Evolutionary conservation across 1,284 basidiomycete species (phyloP).

Genomic region (Grifola frondosa): DNA sequence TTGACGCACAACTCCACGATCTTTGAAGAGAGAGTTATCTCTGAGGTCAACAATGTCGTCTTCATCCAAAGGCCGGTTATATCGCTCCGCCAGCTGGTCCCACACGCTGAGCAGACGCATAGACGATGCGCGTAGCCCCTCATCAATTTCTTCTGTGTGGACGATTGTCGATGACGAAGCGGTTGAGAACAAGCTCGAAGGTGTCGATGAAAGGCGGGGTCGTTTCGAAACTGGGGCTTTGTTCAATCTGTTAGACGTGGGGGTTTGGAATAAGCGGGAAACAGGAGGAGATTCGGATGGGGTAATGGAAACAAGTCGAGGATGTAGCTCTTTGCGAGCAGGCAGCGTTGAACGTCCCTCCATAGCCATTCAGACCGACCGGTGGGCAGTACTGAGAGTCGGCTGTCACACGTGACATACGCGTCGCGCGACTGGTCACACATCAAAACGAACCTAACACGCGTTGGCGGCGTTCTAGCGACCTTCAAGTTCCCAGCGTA

Average conservation of each 20-base stretch:
- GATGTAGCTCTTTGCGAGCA: slow-evolving; percentile 7
- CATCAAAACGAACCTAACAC: too few relatives aligned
- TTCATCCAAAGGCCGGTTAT: slow-evolving; percentile 63
- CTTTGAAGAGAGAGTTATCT: slow-evolving; percentile 57
- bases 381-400: slow-evolving; percentile 4
- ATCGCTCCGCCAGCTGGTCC: slow-evolving; percentile 64
- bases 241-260: slow-evolving; percentile 23
- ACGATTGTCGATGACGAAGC: slow-evolving; percentile 27
- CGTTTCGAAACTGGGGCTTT: slow-evolving; percentile 40
- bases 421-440: too few relatives aligned
- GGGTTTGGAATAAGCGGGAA: slow-evolving; percentile 17
- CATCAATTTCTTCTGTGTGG: slow-evolving; percentile 36
- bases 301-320: slow-evolving; percentile 26
- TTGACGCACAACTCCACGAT: slow-evolving; percentile 61
- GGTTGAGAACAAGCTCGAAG: slow-evolving; percentile 27
- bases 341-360: slow-evolving; percentile 6
- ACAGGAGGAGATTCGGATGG: slow-evolving; percentile 36
- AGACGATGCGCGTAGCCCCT: slow-evolving; percentile 54
- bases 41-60: slow-evolving; percentile 74
- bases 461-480: too few relatives aligned
- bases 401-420: neutral
- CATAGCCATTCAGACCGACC: slow-evolving; percentile 21
- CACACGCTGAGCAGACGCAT: slow-evolving; percentile 60
- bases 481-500: too few relatives aligned
- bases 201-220: slow-evolving; percentile 33